Evolutionary conservation across 2,329 filamentous ascomycete genomes (phyloP), one percentile per base, ranked within the genome.

Genomic region (Colletotrichum abscissum): DNA sequence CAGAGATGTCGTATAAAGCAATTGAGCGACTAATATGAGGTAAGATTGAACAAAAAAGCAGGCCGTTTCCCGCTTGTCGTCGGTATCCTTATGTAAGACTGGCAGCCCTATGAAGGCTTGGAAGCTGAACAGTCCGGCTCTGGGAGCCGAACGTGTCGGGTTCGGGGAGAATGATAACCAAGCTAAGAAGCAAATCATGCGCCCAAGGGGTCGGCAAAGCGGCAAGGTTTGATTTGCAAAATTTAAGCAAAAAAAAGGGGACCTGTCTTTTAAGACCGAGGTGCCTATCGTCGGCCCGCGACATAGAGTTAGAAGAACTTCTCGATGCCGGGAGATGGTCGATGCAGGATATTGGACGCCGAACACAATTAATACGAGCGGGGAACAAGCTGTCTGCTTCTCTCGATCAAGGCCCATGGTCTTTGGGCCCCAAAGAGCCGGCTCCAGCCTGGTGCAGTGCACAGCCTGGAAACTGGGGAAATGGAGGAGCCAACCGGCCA

Each of bases 391-490:
- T 59, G 22, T 46, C 35, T 62, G 56, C 35, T 55, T 62, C 22
- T 42, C 33, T 33, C 56, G 24, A 35, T 22, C 49, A 59, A 30
- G 54, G 55, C 19, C 42, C 42, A n/a, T n/a, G 38, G 22, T 55
- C n/a, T 9, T 14, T 24, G 38, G n/a, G 14, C 22, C 26, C 38
- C 14, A 22, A 57, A 52, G 52, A 65, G 49, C 52, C 33, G 64
- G 42, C 69, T 63, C 69, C 65, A 72, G 33, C 54, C 33, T 26
- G 55, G 28, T 64, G 66, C 70, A 56, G 67, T 73, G 66, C 70
- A 73, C 70, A 73, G 70, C 70, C 70, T 46, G 60, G 59, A 72
- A 64, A 73, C 70, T 73, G 67, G 70, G 70, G 70, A 59, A 56
- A 52, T 69, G 46, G 67, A 69, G 55, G 42, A 63, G 35, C 59